Percentiles rank a stretch among this genome's conserved stretches.
Evolutionary conservation across 768 basidiomycete species (phyloP).

Genomic region (Pleurotus tuoliensis): DNA sequence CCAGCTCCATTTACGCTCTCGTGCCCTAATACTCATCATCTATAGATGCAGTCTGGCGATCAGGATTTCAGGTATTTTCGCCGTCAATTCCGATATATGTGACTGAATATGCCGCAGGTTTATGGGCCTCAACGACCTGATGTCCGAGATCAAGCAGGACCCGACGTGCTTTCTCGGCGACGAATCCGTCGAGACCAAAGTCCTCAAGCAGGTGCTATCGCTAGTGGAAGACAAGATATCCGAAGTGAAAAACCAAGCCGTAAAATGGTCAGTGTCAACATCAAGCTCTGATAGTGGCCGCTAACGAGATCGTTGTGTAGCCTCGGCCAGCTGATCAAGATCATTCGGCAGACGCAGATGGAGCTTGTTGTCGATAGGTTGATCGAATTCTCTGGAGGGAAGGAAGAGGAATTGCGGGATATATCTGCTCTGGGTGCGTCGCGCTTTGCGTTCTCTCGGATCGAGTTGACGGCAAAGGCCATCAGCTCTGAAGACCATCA

Average conservation of each 20-base stretch:
- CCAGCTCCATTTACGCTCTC: background rate
- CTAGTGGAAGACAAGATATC: constrained; percentile 94
- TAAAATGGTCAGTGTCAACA: constrained; percentile 72
- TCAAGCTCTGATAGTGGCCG: constrained; percentile 8
- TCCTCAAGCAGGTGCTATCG: constrained; percentile 77
- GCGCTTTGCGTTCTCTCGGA: background rate
- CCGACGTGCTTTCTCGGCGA: constrained; percentile 75
- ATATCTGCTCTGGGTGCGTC: constrained; percentile 85
- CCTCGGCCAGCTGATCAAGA: constrained; percentile 87
- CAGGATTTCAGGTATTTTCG: constrained; percentile 75
- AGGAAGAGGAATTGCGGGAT: constrained; percentile 91
- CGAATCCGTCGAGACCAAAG: constrained; percentile 79
- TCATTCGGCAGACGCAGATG: constrained; percentile 79
- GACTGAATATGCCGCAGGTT: constrained; percentile 51
- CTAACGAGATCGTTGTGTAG: constrained; percentile 33
- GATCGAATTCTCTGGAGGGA: constrained; percentile 77
- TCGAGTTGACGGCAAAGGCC: background rate
- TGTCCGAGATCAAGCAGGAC: constrained; percentile 83
- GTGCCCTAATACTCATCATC: background rate
- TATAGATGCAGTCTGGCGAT: constrained; percentile 85
- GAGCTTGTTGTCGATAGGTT: constrained; percentile 86
- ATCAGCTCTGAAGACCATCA: constrained; percentile 91
- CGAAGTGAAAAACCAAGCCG: constrained; percentile 97
- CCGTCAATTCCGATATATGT: constrained; percentile 11
- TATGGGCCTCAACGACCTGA: constrained; percentile 95